phyloP scores from a whole-genome alignment of 768 basidiomycete genomes.

The Calocybe gangraenosa region DNA sequence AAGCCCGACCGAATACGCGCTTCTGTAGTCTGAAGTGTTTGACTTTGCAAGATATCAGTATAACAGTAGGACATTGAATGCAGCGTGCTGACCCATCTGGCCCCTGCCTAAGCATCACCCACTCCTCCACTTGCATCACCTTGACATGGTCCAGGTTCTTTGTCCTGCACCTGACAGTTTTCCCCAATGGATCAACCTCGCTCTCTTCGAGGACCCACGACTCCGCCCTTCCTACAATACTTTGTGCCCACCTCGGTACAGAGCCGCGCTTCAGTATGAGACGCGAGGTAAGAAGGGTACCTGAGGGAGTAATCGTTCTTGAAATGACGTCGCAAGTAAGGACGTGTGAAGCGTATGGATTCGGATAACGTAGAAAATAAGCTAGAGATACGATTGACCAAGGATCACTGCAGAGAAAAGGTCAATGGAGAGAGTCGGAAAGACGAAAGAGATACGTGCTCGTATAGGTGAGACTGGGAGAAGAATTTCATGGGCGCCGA shows the following conservation, averaged over 20 bases:
- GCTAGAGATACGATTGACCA: slow-evolving; percentile 92
- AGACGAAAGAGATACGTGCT: slow-evolving; percentile 29
- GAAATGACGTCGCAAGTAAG: slow-evolving; percentile 94
- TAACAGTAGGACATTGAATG: slow-evolving; percentile 1
- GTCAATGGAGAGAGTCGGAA: background rate
- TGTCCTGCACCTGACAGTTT: slow-evolving; percentile 73
- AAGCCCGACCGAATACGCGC: slow-evolving; percentile 85
- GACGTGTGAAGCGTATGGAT: slow-evolving; percentile 91
- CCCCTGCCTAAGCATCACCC: slow-evolving; percentile 64
- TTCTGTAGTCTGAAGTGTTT: slow-evolving; percentile 83
- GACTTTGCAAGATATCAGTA: slow-evolving; percentile 33
- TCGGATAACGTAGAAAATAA: slow-evolving; percentile 94
- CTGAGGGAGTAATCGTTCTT: slow-evolving; percentile 66
- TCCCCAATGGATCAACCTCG: slow-evolving; percentile 82
- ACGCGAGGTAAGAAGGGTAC: slow-evolving; percentile 79
- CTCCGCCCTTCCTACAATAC: slow-evolving; percentile 80
- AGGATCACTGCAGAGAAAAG: slow-evolving; percentile 63
- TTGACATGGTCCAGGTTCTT: slow-evolving; percentile 93
- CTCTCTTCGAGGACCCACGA: slow-evolving; percentile 95
- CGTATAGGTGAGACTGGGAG: slow-evolving; percentile 51
- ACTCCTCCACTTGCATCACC: slow-evolving; percentile 90
- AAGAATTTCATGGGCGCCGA: slow-evolving; percentile 52
- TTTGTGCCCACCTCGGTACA: slow-evolving; percentile 88
- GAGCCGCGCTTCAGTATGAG: slow-evolving; percentile 90
- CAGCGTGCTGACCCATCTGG: slow-evolving; percentile 56